Base-by-base conservation (phyloP, 2,329 filamentous ascomycete genomes). In the Onygenales sp. region DNA sequence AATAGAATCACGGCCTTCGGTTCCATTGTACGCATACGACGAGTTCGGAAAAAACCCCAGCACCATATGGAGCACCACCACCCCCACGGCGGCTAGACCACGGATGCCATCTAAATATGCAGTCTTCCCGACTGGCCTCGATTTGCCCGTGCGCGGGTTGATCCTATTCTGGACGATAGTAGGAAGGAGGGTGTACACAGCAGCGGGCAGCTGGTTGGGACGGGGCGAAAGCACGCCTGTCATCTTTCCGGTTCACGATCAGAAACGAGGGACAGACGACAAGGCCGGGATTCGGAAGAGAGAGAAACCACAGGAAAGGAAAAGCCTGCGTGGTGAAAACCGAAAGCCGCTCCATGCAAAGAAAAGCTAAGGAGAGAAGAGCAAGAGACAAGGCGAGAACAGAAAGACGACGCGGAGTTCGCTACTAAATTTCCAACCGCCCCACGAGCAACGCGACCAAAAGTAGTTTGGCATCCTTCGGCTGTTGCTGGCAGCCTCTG, bases 101-200 rank as follows among this genome's bases (percentile, higher is more conserved):
- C 62, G 53, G 43, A 63, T 52, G 21, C 61, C 62, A 55, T 63
- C 62, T 11, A 64, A 56, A 44, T 62, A 64, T 34, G 61, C 58
- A 4, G 61, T 64, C 36, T 51, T 51, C 6, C 49, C 49, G 40
- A 51, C 36, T 2, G 40, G 40, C 32, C 49, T 42, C 27, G 49
- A 51, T 33, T 50, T 40, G 13, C 8, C 32, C 21, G 48, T 40
- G 14, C 48, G 11, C 7, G 48, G 48, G 11, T 42, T 21, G 7
- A 42, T 42, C n/a, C 37, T 50, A 14, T 32, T 42, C 21, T 42
- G 37, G 11, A 50, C n/a, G 48, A 50, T 40, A 6, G 48, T 6
- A 31, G 48, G 48, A 21, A 50, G 48, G 36, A 50, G 36, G 5
- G 21, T 11, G 21, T 40, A 50, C 21, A 40, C 11, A 14, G n/a